Base-by-base conservation (phyloP, 495 filamentous ascomycete genomes). In the Xylaria acuta region DNA sequence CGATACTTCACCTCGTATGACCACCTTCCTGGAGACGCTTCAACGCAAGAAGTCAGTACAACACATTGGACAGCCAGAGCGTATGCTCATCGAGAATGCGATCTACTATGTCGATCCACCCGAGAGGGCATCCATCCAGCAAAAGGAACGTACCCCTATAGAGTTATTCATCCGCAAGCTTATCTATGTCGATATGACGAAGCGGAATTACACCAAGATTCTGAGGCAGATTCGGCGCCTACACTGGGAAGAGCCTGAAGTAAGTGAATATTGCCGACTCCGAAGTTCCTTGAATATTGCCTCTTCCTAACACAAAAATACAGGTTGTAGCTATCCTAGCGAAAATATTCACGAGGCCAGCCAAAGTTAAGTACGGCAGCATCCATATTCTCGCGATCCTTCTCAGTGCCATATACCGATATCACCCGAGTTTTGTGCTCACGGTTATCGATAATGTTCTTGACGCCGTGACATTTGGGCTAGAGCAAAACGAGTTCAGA, bases 91-190 rank as follows among this genome's bases (percentile, higher is more conserved):
- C 74, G 96, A 99, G 78, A 99, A 99, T 79, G 96, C 96, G 22
- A 90, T 98, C 71, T 99, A 99, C 80, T 98, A 97, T 78, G 96
- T 99, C 64, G 94, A 98, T 77, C 96, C 96, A 9, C 96, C 96
- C 0, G 91, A 96, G 77, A 89, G 97, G 69, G 92, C 95, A 54
- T 96, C 96, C 1, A 98, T 98, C 71, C 90, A 94, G 80, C 95
- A 98, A 79, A 98, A 98, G 79, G 95, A 99, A 80, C 89, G 95
- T 63, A 97, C 93, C 0, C 94, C 97, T 5, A 92, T 94, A 78
- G 95, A 98, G 77, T 86, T 96, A 38, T 99, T 95, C 78, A 90
- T 99, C 69, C 91, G 94, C 11, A 94, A 97, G 78, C 84, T 99
- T 47, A 87, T 98, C 51, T 99, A 98, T 74, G 77, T 92, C 38